Conservation (phyloP, 2,329 filamentous ascomycete species). For the Nannizzia gypsea region DNA sequence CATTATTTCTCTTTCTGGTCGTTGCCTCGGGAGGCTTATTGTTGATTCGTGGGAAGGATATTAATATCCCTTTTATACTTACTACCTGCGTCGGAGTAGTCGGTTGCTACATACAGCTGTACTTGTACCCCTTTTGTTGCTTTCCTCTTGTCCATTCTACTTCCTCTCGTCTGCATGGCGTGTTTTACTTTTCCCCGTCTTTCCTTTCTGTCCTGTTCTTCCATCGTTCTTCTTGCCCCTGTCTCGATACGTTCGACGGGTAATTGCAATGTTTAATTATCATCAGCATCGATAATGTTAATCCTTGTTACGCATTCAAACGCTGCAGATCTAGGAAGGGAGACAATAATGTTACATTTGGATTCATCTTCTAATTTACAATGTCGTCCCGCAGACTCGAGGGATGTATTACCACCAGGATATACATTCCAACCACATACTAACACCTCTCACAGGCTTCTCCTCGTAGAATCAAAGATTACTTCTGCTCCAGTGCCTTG, state of each 20-base stretch:
- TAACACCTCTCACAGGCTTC: not conserved
- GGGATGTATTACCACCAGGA: not conserved
- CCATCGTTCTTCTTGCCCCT: not conserved
- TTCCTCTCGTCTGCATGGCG: not conserved
- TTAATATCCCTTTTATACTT: not conserved
- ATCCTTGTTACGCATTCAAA: not conserved
- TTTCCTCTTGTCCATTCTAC: not conserved
- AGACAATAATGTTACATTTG: not conserved
- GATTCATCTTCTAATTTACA: constrained; percentile 5
- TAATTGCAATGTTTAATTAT: constrained; percentile 1
- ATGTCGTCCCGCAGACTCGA: not conserved
- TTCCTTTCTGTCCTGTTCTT: not conserved
- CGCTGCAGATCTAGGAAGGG: not conserved
- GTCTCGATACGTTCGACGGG: not conserved
- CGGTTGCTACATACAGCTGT: constrained; percentile 1
- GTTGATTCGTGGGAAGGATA: not conserved
- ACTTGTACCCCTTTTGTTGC: not conserved
- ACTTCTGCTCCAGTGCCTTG: constrained; percentile 10
- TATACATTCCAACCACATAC: not conserved
- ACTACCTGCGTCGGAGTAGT: not conserved
- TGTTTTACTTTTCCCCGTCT: not conserved
- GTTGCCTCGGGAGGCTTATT: not conserved
- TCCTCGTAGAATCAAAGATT: not conserved
- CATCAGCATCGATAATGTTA: not conserved
- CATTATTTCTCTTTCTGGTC: not conserved